phyloP scores from a whole-genome alignment of 148 eudicot species.

The Heliosperma pusillum region DNA sequence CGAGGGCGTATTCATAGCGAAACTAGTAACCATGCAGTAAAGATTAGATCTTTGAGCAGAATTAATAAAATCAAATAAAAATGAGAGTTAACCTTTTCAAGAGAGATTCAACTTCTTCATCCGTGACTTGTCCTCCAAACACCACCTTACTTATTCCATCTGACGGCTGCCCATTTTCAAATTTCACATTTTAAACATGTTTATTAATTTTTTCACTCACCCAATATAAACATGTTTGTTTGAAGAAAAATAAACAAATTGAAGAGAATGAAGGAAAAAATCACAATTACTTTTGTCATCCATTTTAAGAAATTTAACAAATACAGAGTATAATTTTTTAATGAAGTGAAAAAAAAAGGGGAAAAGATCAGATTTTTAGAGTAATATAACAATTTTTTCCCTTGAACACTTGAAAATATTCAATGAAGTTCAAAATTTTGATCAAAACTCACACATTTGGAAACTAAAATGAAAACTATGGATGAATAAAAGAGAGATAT shows the following conservation, averaged over 20 bases:
- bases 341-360: too few relatives aligned
- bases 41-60: background rate
- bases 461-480: too few relatives aligned
- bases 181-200: slow-evolving; percentile 3
- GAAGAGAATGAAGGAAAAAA: too few relatives aligned
- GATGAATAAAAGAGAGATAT: too few relatives aligned
- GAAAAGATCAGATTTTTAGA: background rate
- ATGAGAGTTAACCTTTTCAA: slow-evolving; percentile 30
- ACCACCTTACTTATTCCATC: slow-evolving; percentile 43
- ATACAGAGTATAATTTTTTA: too few relatives aligned
- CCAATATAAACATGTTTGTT: background rate
- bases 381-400: background rate
- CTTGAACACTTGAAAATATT: background rate
- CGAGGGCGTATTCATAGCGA: too few relatives aligned
- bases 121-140: slow-evolving; percentile 43
- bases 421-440: background rate
- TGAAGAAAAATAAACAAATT: too few relatives aligned
- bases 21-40: too few relatives aligned
- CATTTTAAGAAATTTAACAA: background rate
- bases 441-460: background rate
- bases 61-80: background rate
- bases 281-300: too few relatives aligned
- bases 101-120: slow-evolving; percentile 33
- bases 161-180: slow-evolving; percentile 30
- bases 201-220: background rate